These are phyloP conservation scores for Candolleomyces aberdarensis DNA, from an alignment of 768 basidiomycete species.

Conservation along the genomic window DNA sequence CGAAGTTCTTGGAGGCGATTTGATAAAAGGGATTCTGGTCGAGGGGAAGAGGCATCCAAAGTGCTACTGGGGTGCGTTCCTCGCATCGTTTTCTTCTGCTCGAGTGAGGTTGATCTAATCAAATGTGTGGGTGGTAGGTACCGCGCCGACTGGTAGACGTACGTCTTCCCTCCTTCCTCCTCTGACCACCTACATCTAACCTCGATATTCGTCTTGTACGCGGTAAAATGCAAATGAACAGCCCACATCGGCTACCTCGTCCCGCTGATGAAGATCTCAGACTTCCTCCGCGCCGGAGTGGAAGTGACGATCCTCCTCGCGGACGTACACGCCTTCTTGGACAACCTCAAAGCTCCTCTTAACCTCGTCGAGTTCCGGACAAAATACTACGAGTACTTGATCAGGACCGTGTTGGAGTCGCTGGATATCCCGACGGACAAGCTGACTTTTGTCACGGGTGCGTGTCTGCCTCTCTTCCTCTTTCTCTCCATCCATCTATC, in stretches of 20 bases:
- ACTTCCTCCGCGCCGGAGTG: conserved; percentile 92
- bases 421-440: conserved; percentile 88
- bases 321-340: conserved; percentile 97
- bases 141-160: conserved; percentile 92
- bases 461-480: not conserved
- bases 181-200: not conserved
- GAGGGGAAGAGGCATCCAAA: conserved; percentile 70
- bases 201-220: not conserved
- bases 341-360: conserved; percentile 93
- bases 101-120: conserved; percentile 4
- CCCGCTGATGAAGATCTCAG: conserved; percentile 90
- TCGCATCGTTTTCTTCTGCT: not conserved
- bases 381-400: conserved; percentile 83
- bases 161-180: conserved; percentile 24
- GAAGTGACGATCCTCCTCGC: conserved; percentile 44
- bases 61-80: conserved; percentile 84
- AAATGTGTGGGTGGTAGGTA: no score
- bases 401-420: conserved; percentile 80
- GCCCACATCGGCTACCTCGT: conserved; percentile 99
- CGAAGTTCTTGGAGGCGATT: conserved; percentile 85
- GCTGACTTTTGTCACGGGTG: conserved; percentile 61
- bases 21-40: conserved; percentile 73
- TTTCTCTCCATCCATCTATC: no score
- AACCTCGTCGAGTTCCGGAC: conserved; percentile 87
- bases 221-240: conserved; percentile 31